Base-by-base conservation (phyloP, 1,284 basidiomycete genomes). In the Marasmius fiardii region DNA sequence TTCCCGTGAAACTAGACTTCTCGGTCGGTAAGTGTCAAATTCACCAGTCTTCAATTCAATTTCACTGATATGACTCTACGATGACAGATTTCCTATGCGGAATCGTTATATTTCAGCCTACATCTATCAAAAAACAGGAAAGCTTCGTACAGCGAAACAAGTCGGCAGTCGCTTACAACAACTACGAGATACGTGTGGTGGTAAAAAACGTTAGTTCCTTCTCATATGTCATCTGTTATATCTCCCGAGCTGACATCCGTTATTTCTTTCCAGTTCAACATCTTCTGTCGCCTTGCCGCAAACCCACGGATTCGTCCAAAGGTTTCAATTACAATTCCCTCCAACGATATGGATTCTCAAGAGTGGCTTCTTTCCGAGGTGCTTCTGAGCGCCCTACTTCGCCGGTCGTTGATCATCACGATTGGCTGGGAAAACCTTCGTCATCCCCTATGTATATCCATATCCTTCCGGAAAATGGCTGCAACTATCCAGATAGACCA, bases 61-160 rank as follows among this genome's bases (percentile, higher is more conserved):
- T 16, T n/a, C 7, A 7, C 16, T n/a, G 20, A 14, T 35, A 39
- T 47, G 6, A 26, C 20, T 43, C n/a, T 39, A 12, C 18, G 12
- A 31, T 8, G 18, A 24, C 4, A 58, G 57, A 52, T 89, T 86
- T 65, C 87, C 87, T 34, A 82, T 85, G 75, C 76, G 87, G 54
- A 89, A 89, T 69, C 77, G 83, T 49, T 88, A 87, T 68, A 85
- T 89, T 61, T 84, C 86, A 44, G 83, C 87, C 60, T 83, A 84
- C 69, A 87, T 88, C 64, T 79, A 74, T 64, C 73, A 74, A 43
- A 77, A 75, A 58, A 88, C 86, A 1, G 84, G 86, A 41, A 79
- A 83, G 64, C 73, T 75, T 56, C 77, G 86, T 58, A 84, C 83
- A 8, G 79, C 86, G 28, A 88, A 88, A 65, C 86, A 88, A 68